Conservation (phyloP, 176 grass and related monocot species). For the Ananas comosus region DNA sequence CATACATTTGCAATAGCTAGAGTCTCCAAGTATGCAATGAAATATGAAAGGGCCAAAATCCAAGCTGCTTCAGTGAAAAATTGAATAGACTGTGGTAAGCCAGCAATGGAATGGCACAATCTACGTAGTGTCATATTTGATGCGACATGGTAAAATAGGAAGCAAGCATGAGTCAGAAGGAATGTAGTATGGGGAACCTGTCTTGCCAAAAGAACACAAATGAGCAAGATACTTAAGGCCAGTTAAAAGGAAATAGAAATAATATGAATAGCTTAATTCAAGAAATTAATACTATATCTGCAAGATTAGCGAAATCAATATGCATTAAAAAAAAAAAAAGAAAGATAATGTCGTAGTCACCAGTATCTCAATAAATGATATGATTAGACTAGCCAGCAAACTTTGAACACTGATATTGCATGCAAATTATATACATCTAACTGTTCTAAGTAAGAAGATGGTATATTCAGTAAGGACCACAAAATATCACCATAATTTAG, state of each 20-base stretch:
- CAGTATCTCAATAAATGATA: not conserved
- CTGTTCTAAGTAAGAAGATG: no score
- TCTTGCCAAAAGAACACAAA: slow-evolving; percentile 10
- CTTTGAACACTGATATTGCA: not conserved
- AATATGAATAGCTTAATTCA: not conserved
- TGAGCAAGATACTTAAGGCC: slow-evolving; percentile 15
- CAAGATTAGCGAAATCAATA: not conserved
- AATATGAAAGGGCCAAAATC: slow-evolving; percentile 82
- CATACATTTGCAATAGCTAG: slow-evolving; percentile 96
- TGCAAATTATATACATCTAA: no score
- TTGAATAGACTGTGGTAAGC: slow-evolving; percentile 48
- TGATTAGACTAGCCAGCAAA: not conserved
- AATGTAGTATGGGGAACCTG: slow-evolving; percentile 90
- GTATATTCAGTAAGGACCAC: not conserved
- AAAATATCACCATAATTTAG: not conserved
- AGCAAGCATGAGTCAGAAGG: slow-evolving; percentile 78
- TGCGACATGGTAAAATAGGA: slow-evolving; percentile 82
- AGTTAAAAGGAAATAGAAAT: not conserved
- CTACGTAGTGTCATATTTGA: slow-evolving; percentile 89
- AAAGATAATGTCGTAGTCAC: not conserved
- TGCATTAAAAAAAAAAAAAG: not conserved
- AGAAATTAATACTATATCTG: not conserved
- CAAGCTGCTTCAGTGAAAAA: slow-evolving; percentile 60
- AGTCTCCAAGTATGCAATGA: slow-evolving; percentile 90
- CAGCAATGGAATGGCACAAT: slow-evolving; percentile 45